Evolutionary conservation across 192 early-diverging fungal species (phyloP).

Genomic region (Thamnidium elegans): DNA sequence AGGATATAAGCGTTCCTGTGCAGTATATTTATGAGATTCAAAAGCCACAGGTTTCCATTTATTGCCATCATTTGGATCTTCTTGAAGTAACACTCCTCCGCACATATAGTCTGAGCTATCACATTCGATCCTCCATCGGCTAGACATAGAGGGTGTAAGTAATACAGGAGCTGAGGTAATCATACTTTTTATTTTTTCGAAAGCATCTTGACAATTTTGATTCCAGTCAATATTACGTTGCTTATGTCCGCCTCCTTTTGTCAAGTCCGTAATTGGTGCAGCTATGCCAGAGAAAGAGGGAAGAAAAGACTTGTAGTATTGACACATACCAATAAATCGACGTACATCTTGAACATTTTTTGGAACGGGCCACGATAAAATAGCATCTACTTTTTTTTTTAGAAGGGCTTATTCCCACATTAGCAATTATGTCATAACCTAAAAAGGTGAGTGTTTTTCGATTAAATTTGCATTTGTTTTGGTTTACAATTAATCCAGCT

Average conservation of each 20-base stretch:
- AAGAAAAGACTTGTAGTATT: constrained; percentile 28
- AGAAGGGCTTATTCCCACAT: constrained; percentile 22
- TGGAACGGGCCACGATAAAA: constrained; percentile 19
- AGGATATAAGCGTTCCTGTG: constrained; percentile 32
- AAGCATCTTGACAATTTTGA: background rate
- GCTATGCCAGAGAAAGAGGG: constrained; percentile 11
- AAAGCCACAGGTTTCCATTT: constrained; percentile 27
- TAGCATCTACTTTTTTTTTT: constrained; percentile 22
- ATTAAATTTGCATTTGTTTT: too few relatives aligned
- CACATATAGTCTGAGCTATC: constrained; percentile 6
- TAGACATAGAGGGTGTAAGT: constrained; percentile 4
- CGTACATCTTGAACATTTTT: constrained; percentile 14
- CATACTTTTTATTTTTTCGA: background rate
- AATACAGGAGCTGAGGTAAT: constrained; percentile 4
- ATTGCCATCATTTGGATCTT: background rate
- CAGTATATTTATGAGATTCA: constrained; percentile 32
- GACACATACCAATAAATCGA: constrained; percentile 24
- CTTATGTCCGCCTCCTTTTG: constrained; percentile 6
- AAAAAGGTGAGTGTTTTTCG: too few relatives aligned
- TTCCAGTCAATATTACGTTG: background rate
- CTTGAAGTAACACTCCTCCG: constrained; percentile 8
- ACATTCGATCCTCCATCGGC: background rate
- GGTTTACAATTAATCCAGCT: too few relatives aligned
- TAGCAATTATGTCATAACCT: constrained; percentile 15
- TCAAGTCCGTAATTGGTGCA: constrained; percentile 18